Evolutionary conservation across 305 asterid species (phyloP).

Genomic region (Fraxinus latifolia): DNA sequence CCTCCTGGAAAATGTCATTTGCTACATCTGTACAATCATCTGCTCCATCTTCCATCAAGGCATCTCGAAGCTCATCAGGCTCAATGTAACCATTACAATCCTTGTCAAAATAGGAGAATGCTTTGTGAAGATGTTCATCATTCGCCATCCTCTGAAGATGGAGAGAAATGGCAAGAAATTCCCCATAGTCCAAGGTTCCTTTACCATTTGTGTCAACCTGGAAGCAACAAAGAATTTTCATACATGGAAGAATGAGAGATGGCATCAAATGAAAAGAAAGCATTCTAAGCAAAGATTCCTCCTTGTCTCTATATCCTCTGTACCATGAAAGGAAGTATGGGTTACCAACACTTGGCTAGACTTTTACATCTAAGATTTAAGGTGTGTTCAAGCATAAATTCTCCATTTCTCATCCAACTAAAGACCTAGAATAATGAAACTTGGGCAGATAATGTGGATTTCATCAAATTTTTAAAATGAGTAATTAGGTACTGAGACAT

Average conservation of each 20-base stretch:
- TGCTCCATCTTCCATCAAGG: conserved; percentile 78
- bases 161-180: conserved; percentile 78
- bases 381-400: background rate
- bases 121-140: conserved; percentile 82
- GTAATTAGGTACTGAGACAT: background rate
- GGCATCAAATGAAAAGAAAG: background rate
- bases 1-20: conserved; percentile 94
- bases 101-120: conserved; percentile 85
- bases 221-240: conserved; percentile 18
- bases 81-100: conserved; percentile 77
- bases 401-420: background rate
- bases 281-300: background rate
- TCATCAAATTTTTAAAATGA: background rate
- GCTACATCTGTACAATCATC: conserved; percentile 75
- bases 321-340: background rate
- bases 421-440: background rate
- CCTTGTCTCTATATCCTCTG: background rate
- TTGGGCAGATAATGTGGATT: background rate
- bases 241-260: background rate
- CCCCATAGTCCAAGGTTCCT: conserved; percentile 81
- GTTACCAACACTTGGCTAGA: background rate
- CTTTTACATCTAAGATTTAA: background rate
- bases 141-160: conserved; percentile 83
- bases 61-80: conserved; percentile 73
- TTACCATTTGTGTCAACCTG: conserved; percentile 81